Base-by-base conservation (phyloP, 495 filamentous ascomycete genomes). In the Daldinia vernicosa region DNA sequence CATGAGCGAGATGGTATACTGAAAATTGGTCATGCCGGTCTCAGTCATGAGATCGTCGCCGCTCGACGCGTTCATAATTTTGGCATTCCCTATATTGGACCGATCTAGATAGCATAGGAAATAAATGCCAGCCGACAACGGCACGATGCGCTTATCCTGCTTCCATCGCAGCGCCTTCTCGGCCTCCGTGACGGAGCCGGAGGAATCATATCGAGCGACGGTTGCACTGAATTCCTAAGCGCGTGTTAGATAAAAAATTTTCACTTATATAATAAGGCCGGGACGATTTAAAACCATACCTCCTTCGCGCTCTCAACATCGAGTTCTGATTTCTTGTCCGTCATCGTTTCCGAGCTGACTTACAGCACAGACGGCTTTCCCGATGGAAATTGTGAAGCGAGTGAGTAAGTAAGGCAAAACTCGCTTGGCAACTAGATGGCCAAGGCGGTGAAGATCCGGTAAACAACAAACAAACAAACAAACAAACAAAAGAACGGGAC, bases 1-100 rank as follows among this genome's bases (percentile, higher is more conserved):
- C 33, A 89, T 87, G 0, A 95, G 82, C 6, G 86, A 79, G 8
- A 86, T 85, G 76, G 92, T 92, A 72, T 91, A 95, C 72, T 93
- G 85, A 27, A 79, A 81, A n/a, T 83, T 76, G 1, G 84, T 86
- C 83, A 94, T 88, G 35, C 76, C 62, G 35, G 93, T 82, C 63
- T 89, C 83, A 28, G 82, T 80, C 57, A 88, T 74, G 2, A 95
- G 81, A 32, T 90, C 89, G 63, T 86, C 87, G 51, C 78, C 66
- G 0, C 84, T 87, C 50, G 84, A 74, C 14, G 79, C 63, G 63
- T 78, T 78, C 69, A 75, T 59, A 55, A 78, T 72, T 71, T 86
- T 87, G 32, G 75, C 76, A 52, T 77, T 76, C 32, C 78, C 78
- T 39, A 79, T 79, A 39, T 80, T 80, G n/a, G 73, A 74, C n/a